These are phyloP conservation scores for Cladophialophora psammophila DNA, from an alignment of 2,329 filamentous ascomycete genomes.

Conservation along the genomic window DNA sequence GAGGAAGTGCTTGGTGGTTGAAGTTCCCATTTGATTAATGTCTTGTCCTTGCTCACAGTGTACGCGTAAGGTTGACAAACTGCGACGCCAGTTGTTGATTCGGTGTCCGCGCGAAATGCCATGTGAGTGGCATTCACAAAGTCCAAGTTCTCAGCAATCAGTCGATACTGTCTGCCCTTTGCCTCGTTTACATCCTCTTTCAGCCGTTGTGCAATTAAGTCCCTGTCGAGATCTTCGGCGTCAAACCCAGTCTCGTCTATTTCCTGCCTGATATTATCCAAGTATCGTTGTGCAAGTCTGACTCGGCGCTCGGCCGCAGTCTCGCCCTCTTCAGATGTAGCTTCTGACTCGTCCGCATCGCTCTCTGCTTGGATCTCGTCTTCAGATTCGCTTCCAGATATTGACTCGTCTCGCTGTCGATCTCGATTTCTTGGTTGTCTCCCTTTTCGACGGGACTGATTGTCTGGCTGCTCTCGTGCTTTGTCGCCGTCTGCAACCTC, in stretches of 20 bases:
- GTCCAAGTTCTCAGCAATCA: conserved; percentile 75
- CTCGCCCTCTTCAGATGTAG: conserved; percentile 68
- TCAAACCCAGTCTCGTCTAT: conserved; percentile 88
- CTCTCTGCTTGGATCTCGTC: conserved; percentile 66
- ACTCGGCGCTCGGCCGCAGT: conserved; percentile 88
- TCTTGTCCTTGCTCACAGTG: conserved; percentile 84
- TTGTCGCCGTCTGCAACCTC: conserved; percentile 50
- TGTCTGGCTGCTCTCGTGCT: conserved; percentile 51
- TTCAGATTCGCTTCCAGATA: conserved; percentile 82
- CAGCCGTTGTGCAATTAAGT: conserved; percentile 87
- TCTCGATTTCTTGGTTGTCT: conserved; percentile 52
- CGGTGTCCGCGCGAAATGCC: conserved; percentile 79
- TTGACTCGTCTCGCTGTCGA: conserved; percentile 73
- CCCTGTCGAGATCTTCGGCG: conserved; percentile 89
- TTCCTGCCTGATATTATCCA: conserved; percentile 86
- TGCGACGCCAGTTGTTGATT: conserved; percentile 79
- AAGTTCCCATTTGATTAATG: conserved; percentile 87
- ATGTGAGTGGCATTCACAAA: conserved; percentile 72
- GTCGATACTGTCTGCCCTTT: conserved; percentile 87
- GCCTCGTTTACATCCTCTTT: conserved; percentile 91
- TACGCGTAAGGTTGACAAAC: conserved; percentile 82
- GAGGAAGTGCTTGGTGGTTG: conserved; percentile 54
- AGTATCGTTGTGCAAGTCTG: conserved; percentile 87
- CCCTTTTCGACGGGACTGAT: conserved; percentile 42
- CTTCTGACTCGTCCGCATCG: conserved; percentile 66